Evolutionary conservation across 768 basidiomycete genomes (phyloP), one percentile per base, ranked within the genome.

Genomic region (Cubamyces sp.): DNA sequence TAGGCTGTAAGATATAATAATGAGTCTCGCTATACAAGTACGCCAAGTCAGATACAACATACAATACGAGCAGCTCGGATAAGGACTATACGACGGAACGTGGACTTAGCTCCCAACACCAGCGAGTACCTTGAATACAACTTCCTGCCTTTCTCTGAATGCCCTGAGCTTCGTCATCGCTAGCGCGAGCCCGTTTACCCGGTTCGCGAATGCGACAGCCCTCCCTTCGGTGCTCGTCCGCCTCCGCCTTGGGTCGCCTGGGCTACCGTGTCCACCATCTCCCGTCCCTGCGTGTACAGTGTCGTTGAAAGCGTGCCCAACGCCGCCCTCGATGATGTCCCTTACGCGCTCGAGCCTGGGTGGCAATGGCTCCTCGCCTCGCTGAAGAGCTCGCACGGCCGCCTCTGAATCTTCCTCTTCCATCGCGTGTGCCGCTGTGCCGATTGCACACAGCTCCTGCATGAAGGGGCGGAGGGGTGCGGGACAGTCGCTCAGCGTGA

Each of bases 161-260:
- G 89, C 84, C 60, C 78, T 80, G 57, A 95, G 74, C 69, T 77
- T 80, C 50, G 87, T 91, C 82, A 94, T 84, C 0, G 78, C 81
- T 64, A 95, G 68, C 63, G 88, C 87, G 14, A 94, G 79, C 21
- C 80, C 82, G 72, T 92, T 94, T 53, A 94, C 83, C 59, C 89
- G 74, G 71, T 94, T 94, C 26, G 88, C 82, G 71, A 95, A 88
- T 46, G 84, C 78, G 58, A 91, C 84, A 8, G 87, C 85, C 84
- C 75, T 61, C 86, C 90, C 70, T 80, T 72, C 66, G 80, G 74
- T 62, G 76, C 76, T 60, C 74, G 16, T 65, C 68, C 53, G 74
- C 74, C 60, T 73, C 73, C 47, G 69, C 73, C 40, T 58, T 16
- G 60, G 51, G 11, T 61, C 64, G 19, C 56, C 45, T 11, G 52